phyloP scores from a whole-genome alignment of 768 basidiomycete species.

The Pulveroboletus ravenelii region DNA sequence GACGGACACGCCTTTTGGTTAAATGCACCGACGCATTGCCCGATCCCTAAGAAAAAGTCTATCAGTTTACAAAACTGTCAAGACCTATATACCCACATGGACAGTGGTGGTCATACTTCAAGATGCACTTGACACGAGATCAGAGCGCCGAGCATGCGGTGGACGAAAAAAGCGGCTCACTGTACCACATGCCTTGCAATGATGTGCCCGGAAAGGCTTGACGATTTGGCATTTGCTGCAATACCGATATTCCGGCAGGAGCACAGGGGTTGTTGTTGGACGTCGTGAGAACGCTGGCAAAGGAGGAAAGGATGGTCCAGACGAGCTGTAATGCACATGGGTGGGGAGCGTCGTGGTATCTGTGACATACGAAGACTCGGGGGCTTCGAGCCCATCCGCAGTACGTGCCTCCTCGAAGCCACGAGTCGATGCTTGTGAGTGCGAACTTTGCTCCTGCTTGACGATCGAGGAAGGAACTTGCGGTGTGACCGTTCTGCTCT shows the following conservation, averaged over 20 bases:
- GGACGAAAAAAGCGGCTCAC: conserved; percentile 38
- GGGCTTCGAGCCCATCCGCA: background rate
- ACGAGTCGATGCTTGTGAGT: conserved; percentile 17
- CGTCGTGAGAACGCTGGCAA: conserved; percentile 23
- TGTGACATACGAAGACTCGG: conserved; percentile 7
- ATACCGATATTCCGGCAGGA: conserved; percentile 63
- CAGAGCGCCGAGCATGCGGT: background rate
- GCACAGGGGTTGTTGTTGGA: conserved; percentile 41
- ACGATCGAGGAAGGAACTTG: conserved; percentile 15
- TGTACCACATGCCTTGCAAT: conserved; percentile 79
- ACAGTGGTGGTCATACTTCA: conserved; percentile 88
- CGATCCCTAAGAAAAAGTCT: conserved; percentile 58
- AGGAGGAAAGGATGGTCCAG: conserved; percentile 2
- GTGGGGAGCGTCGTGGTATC: conserved; percentile 5
- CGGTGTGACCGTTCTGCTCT: conserved; percentile 9
- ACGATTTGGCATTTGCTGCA: conserved; percentile 58
- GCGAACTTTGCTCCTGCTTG: conserved; percentile 9
- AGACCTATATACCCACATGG: conserved; percentile 53
- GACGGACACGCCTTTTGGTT: conserved; percentile 70
- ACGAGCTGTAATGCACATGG: conserved; percentile 2
- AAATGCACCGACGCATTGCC: conserved; percentile 88
- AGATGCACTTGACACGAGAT: conserved; percentile 52
- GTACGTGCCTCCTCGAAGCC: conserved; percentile 19
- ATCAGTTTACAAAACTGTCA: background rate
- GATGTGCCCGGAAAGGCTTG: conserved; percentile 74